A percentile compares a stretch with the other conserved stretches of the same genome.
These are phyloP conservation scores for Gamarada debralockiae DNA, from an alignment of 495 filamentous ascomycete species.

Conservation along the genomic window DNA sequence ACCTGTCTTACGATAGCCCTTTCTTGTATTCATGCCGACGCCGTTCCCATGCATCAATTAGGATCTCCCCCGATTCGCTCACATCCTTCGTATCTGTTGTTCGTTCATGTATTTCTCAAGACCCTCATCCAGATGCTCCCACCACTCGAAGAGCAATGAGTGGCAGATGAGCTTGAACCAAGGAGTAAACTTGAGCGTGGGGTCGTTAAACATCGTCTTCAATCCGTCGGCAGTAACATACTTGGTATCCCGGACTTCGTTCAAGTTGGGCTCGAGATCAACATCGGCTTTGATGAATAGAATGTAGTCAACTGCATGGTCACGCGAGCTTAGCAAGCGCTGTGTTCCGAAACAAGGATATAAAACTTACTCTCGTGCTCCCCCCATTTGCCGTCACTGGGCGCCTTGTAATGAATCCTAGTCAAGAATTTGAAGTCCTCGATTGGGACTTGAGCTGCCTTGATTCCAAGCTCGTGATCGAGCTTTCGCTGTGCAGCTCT, in stretches of 20 bases:
- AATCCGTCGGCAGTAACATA: constrained; percentile 83
- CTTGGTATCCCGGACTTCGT: constrained; percentile 80
- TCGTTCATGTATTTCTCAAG: constrained; percentile 86
- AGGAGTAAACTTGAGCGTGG: constrained; percentile 80
- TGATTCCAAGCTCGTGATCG: constrained; percentile 92
- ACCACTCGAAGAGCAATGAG: constrained; percentile 98
- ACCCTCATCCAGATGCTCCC: constrained; percentile 76
- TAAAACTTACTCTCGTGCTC: constrained; percentile 87
- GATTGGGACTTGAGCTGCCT: constrained; percentile 81
- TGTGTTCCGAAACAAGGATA: constrained; percentile 2
- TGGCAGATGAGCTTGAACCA: constrained; percentile 99
- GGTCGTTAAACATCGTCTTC: constrained; percentile 79
- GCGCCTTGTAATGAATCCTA: constrained; percentile 95
- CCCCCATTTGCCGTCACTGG: constrained; percentile 96
- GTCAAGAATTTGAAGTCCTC: constrained; percentile 93
- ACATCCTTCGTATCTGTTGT: constrained; percentile 84
- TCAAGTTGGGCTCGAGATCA: constrained; percentile 72
- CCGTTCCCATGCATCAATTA: constrained; percentile 3
- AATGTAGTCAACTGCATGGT: constrained; percentile 85
- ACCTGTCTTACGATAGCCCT: not conserved
- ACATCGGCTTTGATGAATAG: constrained; percentile 96
- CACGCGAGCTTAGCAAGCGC: constrained; percentile 1
- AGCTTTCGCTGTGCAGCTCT: constrained; percentile 90
- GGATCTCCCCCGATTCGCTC: constrained; percentile 2
- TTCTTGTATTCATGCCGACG: not conserved